A percentile compares a stretch with the other conserved stretches of the same genome.
Evolutionary conservation across 169 alveolate genomes (phyloP).

Genomic region (Perkinsus chesapeaki): DNA sequence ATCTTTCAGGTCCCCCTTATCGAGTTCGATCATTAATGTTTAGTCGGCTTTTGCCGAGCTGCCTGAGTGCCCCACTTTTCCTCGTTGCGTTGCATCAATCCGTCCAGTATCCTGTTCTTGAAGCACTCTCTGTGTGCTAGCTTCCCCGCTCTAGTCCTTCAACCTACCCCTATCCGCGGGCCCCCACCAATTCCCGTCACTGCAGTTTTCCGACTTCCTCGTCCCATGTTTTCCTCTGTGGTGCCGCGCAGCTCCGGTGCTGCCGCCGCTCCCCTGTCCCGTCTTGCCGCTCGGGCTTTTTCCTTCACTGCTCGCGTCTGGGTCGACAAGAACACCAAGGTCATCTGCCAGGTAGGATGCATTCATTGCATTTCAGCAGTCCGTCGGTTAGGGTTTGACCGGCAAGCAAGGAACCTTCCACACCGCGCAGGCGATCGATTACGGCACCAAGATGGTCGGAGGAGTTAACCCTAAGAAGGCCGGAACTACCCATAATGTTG

Average conservation of each 20-base stretch:
- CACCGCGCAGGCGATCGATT: conserved; percentile 73
- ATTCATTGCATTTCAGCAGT: conserved; percentile 15
- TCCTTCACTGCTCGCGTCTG: conserved; percentile 65
- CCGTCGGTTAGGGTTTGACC: conserved; percentile 10
- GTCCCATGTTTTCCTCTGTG: neutral
- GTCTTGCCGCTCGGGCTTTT: conserved; percentile 1
- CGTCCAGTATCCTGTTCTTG: too few species aligned
- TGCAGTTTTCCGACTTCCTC: neutral
- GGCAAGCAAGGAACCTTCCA: conserved; percentile 76
- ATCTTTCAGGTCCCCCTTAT: too few species aligned
- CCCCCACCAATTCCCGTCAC: too few species aligned
- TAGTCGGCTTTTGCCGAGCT: too few species aligned
- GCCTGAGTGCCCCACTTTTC: too few species aligned
- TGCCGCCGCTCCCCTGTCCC: neutral
- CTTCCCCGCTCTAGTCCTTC: too few species aligned
- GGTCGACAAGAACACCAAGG: conserved; percentile 76
- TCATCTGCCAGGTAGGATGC: conserved; percentile 74
- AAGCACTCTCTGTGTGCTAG: too few species aligned
- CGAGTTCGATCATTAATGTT: too few species aligned
- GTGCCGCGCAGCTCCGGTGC: neutral
- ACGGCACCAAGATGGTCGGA: conserved; percentile 85
- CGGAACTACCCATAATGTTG: conserved; percentile 47
- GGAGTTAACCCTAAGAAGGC: conserved; percentile 83
- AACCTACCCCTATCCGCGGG: neutral
- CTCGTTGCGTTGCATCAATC: too few species aligned